These are phyloP conservation scores for Colletotrichum filicis DNA, from an alignment of 2,329 filamentous ascomycete genomes.

Conservation along the genomic window DNA sequence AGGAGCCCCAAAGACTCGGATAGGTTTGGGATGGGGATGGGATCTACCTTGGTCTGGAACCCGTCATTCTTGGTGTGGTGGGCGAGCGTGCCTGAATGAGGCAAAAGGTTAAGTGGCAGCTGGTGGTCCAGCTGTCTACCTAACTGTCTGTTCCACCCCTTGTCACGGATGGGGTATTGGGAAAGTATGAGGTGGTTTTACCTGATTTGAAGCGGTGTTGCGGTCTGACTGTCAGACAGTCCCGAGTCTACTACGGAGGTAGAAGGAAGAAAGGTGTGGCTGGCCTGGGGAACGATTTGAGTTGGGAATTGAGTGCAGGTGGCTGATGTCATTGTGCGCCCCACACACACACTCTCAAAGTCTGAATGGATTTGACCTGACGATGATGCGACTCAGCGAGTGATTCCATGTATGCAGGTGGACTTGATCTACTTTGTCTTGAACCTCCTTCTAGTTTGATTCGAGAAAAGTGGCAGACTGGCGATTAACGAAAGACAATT, in stretches of 20 bases:
- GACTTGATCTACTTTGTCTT: not conserved
- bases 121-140: not conserved
- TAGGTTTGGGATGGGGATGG: not conserved
- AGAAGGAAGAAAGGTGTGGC: not conserved
- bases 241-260: too few species aligned
- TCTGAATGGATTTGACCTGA: not conserved
- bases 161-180: not conserved
- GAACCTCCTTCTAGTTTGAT: not conserved
- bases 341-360: not conserved
- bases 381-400: not conserved
- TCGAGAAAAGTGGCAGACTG: not conserved
- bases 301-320: not conserved
- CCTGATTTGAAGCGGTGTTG: not conserved
- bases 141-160: not conserved
- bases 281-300: not conserved
- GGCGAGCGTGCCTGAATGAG: not conserved
- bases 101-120: not conserved
- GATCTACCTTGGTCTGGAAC: not conserved
- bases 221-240: not conserved
- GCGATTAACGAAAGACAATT: not conserved
- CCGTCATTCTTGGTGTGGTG: not conserved
- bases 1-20: too few species aligned
- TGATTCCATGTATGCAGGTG: not conserved
- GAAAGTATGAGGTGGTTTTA: not conserved
- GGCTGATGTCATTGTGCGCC: conserved; percentile 8